These are phyloP conservation scores for Lunularia cruciata DNA, from an alignment of 225 moss, liverwort and hornwort species.

Conservation along the genomic window DNA sequence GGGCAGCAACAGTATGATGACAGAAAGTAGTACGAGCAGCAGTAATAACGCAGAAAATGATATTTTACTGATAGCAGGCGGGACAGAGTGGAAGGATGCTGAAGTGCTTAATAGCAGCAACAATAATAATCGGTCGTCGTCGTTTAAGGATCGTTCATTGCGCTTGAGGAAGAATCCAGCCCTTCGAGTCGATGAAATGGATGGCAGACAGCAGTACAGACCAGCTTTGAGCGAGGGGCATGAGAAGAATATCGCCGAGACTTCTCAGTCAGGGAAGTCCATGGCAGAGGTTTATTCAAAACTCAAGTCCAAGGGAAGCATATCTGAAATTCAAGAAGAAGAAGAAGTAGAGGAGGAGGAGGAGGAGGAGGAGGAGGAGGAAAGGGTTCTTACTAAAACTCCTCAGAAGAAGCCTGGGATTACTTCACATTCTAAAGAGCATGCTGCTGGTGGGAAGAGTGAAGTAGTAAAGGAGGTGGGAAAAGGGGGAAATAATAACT, in stretches of 20 bases:
- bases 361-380: neutral
- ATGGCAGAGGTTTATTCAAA: neutral
- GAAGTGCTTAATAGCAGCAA: neutral
- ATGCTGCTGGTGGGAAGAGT: neutral
- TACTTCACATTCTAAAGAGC: too few relatives aligned
- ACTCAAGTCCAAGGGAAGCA: neutral
- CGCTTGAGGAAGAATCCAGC: conserved; percentile 1
- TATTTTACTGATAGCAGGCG: neutral
- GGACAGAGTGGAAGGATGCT: neutral
- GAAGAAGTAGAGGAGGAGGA: neutral
- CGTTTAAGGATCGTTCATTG: conserved; percentile 3
- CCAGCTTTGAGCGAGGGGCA: conserved; percentile 44
- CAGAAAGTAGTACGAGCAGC: neutral
- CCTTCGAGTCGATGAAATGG: neutral
- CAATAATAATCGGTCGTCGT: too few relatives aligned
- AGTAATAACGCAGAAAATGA: neutral
- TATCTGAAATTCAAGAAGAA: conserved; percentile 9
- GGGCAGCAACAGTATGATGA: neutral
- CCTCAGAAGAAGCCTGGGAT: too few relatives aligned
- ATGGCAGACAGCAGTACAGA: neutral
- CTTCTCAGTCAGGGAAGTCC: conserved; percentile 4
- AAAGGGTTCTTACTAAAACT: too few relatives aligned
- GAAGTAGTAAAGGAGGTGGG: neutral
- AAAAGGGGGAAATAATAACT: neutral
- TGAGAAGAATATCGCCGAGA: conserved; percentile 33